Percentiles rank a stretch among this genome's conserved stretches.
phyloP scores from a whole-genome alignment of 2,329 filamentous ascomycete species.

The Keithomyces neogunnii region DNA sequence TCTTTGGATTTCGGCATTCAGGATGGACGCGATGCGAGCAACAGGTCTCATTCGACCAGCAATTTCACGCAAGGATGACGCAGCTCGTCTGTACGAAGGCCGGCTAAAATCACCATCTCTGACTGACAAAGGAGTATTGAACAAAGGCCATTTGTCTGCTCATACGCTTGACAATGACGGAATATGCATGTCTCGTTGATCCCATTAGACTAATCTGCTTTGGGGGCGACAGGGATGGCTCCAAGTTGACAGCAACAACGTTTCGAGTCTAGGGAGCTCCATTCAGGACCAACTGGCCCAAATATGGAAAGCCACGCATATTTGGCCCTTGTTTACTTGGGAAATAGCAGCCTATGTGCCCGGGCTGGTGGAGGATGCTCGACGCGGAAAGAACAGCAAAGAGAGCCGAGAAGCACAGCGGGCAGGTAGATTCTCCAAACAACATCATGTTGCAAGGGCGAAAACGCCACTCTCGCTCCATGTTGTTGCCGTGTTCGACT shows the following conservation, averaged over 20 bases:
- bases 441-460: background rate
- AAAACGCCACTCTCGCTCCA: background rate
- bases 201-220: background rate
- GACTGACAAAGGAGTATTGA: background rate
- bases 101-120: background rate
- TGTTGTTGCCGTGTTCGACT: background rate
- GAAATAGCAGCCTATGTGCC: too few species aligned
- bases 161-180: background rate
- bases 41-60: background rate
- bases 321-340: too few species aligned
- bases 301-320: too few species aligned
- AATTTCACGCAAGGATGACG: background rate
- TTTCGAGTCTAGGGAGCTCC: background rate
- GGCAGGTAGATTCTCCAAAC: background rate
- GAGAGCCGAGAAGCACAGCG: too few species aligned
- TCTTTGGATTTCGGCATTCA: background rate
- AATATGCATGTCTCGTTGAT: constrained; percentile 3
- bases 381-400: too few species aligned
- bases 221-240: background rate
- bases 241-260: background rate
- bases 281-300: background rate
- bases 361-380: too few species aligned
- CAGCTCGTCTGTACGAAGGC: background rate
- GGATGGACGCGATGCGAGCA: background rate
- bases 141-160: background rate